Percentiles rank a stretch among this genome's conserved stretches.
phyloP scores from a whole-genome alignment of 1,284 basidiomycete species.

The Irpex sp. region DNA sequence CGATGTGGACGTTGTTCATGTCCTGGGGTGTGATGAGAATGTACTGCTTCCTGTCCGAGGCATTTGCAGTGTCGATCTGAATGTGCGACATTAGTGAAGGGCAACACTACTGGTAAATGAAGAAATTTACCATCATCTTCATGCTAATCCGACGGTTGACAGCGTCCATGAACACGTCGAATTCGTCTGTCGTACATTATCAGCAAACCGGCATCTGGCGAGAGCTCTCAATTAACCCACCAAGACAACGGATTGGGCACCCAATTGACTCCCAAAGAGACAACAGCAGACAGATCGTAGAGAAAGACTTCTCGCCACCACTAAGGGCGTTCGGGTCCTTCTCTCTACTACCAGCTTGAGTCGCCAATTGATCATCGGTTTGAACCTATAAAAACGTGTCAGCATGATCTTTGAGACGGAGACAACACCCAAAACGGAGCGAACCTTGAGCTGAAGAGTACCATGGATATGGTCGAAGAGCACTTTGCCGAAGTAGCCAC shows the following conservation, averaged over 20 bases:
- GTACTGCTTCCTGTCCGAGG: constrained; percentile 83
- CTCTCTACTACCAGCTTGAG: constrained; percentile 48
- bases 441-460: constrained; percentile 68
- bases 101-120: not conserved
- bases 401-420: not conserved
- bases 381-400: constrained; percentile 45
- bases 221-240: constrained; percentile 36
- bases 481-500: constrained; percentile 83
- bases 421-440: not conserved
- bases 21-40: constrained; percentile 89
- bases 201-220: not conserved
- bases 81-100: constrained; percentile 4
- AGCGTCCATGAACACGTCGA: constrained; percentile 95
- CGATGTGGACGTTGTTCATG: constrained; percentile 64
- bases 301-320: constrained; percentile 96
- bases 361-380: constrained; percentile 70
- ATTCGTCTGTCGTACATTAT: constrained; percentile 53
- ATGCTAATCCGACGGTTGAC: constrained; percentile 89
- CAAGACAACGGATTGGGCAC: constrained; percentile 91
- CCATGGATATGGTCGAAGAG: constrained; percentile 76
- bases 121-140: constrained; percentile 72
- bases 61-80: constrained; percentile 82
- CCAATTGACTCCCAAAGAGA: constrained; percentile 95
- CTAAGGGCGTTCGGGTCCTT: constrained; percentile 82
- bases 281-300: constrained; percentile 89